phyloP scores from a whole-genome alignment of 225 moss, liverwort and hornwort genomes.

The Physcomitrium patens region DNA sequence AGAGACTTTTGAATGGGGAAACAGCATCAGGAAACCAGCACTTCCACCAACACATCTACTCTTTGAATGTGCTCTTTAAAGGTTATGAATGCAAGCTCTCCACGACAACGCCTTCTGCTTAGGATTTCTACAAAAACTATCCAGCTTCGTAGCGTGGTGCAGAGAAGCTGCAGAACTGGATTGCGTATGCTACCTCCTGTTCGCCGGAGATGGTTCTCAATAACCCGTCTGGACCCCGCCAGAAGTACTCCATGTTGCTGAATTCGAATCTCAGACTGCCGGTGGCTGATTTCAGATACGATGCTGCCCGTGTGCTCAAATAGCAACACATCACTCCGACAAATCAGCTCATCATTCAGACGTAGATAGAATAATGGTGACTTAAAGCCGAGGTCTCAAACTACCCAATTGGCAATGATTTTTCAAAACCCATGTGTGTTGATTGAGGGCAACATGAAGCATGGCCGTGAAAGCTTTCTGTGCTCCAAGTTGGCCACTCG shows the following conservation, averaged over 20 bases:
- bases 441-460: too few relatives aligned
- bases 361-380: not conserved
- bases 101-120: conserved; percentile 42
- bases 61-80: conserved; percentile 19
- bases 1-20: not conserved
- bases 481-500: too few relatives aligned
- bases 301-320: conserved; percentile 34
- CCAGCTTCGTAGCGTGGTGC: conserved; percentile 53
- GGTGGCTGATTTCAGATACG: conserved; percentile 46
- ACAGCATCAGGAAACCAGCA: not conserved
- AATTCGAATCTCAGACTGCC: conserved; percentile 34
- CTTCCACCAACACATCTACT: not conserved
- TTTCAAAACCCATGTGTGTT: not conserved
- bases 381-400: conserved; percentile 13
- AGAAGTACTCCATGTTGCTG: conserved; percentile 43
- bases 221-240: conserved; percentile 38
- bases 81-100: conserved; percentile 17
- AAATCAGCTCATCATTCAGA: conserved; percentile 9
- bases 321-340: conserved; percentile 6
- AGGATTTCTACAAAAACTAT: conserved; percentile 53
- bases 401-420: not conserved
- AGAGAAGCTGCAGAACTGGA: conserved; percentile 46
- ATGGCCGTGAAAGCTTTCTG: too few relatives aligned
- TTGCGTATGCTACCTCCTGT: conserved; percentile 45
- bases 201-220: conserved; percentile 45